Evolutionary conservation across 179 eudicot genomes (phyloP).

Genomic region (Drosera spatulata): DNA sequence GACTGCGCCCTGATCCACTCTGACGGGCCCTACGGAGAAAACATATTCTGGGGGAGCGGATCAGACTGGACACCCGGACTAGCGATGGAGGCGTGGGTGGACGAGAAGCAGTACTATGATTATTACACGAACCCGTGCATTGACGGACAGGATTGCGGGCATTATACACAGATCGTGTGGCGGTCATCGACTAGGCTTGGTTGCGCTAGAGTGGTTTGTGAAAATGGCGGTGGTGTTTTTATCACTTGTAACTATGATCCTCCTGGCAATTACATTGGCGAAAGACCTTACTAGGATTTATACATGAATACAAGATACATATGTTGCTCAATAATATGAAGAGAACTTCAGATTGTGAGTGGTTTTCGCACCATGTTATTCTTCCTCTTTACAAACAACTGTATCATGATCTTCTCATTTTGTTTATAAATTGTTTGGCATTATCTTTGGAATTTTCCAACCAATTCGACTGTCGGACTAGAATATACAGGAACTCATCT

Average conservation of each 20-base stretch:
- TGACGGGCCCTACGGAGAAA: constrained; percentile 55
- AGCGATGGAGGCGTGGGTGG: constrained; percentile 39
- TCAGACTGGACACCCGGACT: constrained; percentile 29
- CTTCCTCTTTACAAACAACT: too few relatives aligned
- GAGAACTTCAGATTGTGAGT: too few relatives aligned
- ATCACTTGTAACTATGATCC: constrained; percentile 64
- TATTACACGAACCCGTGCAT: constrained; percentile 33
- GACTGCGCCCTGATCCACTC: constrained; percentile 47
- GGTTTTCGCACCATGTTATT: too few relatives aligned
- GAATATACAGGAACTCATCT: too few relatives aligned
- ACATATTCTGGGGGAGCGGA: constrained; percentile 63
- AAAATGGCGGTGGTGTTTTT: constrained; percentile 34
- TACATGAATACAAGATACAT: too few relatives aligned
- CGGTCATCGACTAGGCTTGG: constrained; percentile 34
- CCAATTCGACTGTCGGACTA: too few relatives aligned
- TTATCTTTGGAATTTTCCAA: too few relatives aligned
- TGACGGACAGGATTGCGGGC: constrained; percentile 38
- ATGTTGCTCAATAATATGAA: too few relatives aligned
- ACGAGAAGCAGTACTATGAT: constrained; percentile 29
- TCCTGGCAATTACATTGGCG: constrained; percentile 51
- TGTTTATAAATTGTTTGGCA: too few relatives aligned
- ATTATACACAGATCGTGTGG: constrained; percentile 66
- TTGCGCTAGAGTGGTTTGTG: constrained; percentile 43
- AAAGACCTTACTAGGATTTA: constrained; percentile 35
- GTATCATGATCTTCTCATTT: too few relatives aligned